Conservation (phyloP, 2,329 filamentous ascomycete genomes). For the Teratosphaeria viscida region DNA sequence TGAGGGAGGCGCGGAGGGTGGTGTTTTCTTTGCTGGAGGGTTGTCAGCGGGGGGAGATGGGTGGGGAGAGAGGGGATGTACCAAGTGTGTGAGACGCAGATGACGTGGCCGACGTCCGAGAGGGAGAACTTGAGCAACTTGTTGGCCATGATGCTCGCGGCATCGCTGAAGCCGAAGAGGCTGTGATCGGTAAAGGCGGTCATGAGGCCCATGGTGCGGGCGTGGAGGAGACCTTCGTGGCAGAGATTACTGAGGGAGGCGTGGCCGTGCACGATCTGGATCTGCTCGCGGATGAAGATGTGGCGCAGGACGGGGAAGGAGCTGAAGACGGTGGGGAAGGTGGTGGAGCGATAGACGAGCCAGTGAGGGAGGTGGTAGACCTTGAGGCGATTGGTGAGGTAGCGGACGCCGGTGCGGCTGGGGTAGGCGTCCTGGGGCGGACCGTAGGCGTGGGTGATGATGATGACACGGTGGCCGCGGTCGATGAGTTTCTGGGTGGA, state of each 20-base stretch:
- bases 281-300: slow-evolving; percentile 85
- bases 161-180: slow-evolving; percentile 93
- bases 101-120: slow-evolving; percentile 95
- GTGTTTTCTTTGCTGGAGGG: slow-evolving; percentile 86
- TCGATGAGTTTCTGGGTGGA: slow-evolving; percentile 71
- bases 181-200: slow-evolving; percentile 98
- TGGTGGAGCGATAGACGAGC: slow-evolving; percentile 86
- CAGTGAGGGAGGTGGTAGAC: slow-evolving; percentile 97
- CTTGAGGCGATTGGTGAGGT: slow-evolving; percentile 94
- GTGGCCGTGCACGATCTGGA: slow-evolving; percentile 98
- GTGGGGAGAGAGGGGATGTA: slow-evolving; percentile 29
- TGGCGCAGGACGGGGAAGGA: slow-evolving; percentile 98
- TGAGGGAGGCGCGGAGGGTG: slow-evolving; percentile 82
- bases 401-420: slow-evolving; percentile 72
- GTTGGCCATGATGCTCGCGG: slow-evolving; percentile 89
- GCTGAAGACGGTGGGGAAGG: slow-evolving; percentile 94
- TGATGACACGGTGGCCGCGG: slow-evolving; percentile 92
- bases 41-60: slow-evolving; percentile 12
- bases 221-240: slow-evolving; percentile 89
- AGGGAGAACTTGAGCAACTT: slow-evolving; percentile 93
- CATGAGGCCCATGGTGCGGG: slow-evolving; percentile 85
- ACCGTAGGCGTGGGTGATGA: slow-evolving; percentile 93
- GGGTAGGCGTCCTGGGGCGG: slow-evolving; percentile 12
- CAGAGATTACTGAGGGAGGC: slow-evolving; percentile 86
- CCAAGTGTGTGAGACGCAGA: slow-evolving; percentile 98